phyloP scores from a whole-genome alignment of 257 asterid genomes.

The Ehretia macrophylla region DNA sequence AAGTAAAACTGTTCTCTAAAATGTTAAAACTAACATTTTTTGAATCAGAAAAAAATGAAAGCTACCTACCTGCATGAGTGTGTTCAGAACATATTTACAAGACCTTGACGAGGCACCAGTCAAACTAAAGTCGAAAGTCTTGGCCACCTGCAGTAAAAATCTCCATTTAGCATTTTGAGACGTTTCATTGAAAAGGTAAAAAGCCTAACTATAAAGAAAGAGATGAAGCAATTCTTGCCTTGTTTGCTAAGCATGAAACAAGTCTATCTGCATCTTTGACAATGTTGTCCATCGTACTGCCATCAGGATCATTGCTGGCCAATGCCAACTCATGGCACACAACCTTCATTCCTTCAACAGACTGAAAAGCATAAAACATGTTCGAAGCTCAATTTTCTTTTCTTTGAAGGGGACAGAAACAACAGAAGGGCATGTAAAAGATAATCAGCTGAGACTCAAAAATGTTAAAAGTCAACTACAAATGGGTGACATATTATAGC shows the following conservation, averaged over 20 bases:
- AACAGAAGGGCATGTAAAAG: neutral
- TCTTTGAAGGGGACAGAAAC: neutral
- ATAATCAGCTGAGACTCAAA: neutral
- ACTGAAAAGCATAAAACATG: conserved; percentile 45
- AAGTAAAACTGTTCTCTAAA: too few relatives aligned
- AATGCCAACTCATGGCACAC: conserved; percentile 90
- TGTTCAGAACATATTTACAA: conserved; percentile 96
- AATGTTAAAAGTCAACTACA: neutral
- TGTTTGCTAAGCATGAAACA: conserved; percentile 93
- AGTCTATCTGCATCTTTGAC: conserved; percentile 94
- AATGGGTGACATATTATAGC: too few relatives aligned
- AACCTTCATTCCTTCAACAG: conserved; percentile 99
- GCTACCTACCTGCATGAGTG: conserved; percentile 83
- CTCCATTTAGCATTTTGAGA: conserved; percentile 15
- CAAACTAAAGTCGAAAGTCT: conserved; percentile 91
- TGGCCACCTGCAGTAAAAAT: conserved; percentile 67
- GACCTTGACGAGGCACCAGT: conserved; percentile 96
- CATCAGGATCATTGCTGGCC: conserved; percentile 88
- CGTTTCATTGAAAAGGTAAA: conserved; percentile 8
- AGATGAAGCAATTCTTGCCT: conserved; percentile 39
- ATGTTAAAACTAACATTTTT: too few relatives aligned
- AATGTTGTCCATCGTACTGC: conserved; percentile 68
- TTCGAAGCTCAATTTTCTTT: neutral
- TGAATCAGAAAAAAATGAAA: neutral
- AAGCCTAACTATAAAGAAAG: conserved; percentile 2